Conservation (phyloP, 2,329 filamentous ascomycete species). For the Meredithiella fracta region DNA sequence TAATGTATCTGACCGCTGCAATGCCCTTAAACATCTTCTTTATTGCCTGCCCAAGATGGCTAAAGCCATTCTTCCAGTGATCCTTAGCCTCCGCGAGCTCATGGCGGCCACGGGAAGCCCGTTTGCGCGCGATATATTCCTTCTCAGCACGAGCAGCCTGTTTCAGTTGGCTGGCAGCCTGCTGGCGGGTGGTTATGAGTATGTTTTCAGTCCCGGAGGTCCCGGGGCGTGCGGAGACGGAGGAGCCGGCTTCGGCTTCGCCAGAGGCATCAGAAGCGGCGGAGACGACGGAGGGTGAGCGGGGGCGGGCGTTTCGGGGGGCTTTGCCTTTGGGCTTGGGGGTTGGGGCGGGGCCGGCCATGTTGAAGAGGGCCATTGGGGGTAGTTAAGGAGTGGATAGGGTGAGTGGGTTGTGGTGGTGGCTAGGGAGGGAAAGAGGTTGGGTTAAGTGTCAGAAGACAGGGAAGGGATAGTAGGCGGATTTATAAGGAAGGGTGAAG, state of each 20-base stretch:
- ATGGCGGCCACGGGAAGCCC: conserved; percentile 24
- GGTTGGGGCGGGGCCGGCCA: conserved; percentile 6
- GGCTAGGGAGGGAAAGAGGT: not conserved
- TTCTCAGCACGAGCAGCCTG: conserved; percentile 26
- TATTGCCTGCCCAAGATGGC: conserved; percentile 24
- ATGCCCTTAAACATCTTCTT: conserved; percentile 21
- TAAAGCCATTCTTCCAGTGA: conserved; percentile 24
- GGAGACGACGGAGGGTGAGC: not conserved
- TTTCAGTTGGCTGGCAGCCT: conserved; percentile 24
- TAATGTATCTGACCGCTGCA: conserved; percentile 22
- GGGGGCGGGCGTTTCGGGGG: not conserved
- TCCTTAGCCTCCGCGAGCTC: conserved; percentile 24
- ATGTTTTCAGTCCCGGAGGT: conserved; percentile 29
- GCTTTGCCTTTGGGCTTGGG: conserved; percentile 4
- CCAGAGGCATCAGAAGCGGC: not conserved
- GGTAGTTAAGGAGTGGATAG: not conserved
- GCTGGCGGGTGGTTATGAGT: conserved; percentile 24
- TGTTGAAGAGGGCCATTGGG: conserved; percentile 10
- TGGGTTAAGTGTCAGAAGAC: not conserved
- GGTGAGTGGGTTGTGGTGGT: not conserved
- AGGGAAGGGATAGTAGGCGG: not conserved
- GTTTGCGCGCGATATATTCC: conserved; percentile 27
- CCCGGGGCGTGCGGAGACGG: conserved; percentile 20
- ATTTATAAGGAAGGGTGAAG: not conserved
- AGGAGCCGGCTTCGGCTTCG: not conserved